Evolutionary conservation across 805 yeast species (phyloP).

Genomic region (Starmerella khaoyaiensis): DNA sequence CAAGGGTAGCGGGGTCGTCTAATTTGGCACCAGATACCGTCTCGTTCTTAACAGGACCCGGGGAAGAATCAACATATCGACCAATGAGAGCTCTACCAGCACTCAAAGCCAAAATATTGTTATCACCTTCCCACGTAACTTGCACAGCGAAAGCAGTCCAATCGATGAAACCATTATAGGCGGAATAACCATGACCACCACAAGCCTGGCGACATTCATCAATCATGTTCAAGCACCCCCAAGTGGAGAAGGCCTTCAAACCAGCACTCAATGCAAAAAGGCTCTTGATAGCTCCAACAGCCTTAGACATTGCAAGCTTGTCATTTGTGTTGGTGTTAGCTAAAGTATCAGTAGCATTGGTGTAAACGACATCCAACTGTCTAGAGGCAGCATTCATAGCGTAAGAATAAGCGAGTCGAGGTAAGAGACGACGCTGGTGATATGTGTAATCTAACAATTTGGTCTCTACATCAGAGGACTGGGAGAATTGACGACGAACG

Average conservation of each 20-base stretch:
- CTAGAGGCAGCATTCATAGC: conserved; percentile 61
- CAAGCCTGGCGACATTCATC: conserved; percentile 88
- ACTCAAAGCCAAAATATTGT: conserved; percentile 70
- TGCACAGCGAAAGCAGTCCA: conserved; percentile 67
- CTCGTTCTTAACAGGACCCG: conserved; percentile 10
- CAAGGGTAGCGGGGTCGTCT: conserved; percentile 23
- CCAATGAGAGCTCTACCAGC: conserved; percentile 66
- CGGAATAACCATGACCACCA: conserved; percentile 93
- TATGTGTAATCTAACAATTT: conserved; percentile 76
- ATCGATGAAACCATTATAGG: conserved; percentile 80
- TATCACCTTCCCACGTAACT: conserved; percentile 98
- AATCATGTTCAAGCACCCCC: conserved; percentile 68
- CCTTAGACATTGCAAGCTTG: conserved; percentile 35
- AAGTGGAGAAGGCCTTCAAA: conserved; percentile 76
- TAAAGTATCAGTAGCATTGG: conserved; percentile 32
- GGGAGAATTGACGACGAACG: conserved; percentile 73
- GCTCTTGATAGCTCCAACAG: conserved; percentile 53
- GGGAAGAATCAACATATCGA: conserved; percentile 29
- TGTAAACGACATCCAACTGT: conserved; percentile 43
- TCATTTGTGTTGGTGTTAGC: conserved; percentile 31
- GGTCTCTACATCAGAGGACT: conserved; percentile 40
- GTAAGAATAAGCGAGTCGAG: conserved; percentile 69
- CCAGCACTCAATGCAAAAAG: conserved; percentile 78
- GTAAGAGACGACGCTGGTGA: conserved; percentile 78
- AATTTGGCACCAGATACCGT: conserved; percentile 21